A percentile compares a stretch with the other conserved stretches of the same genome.
These are phyloP conservation scores for Pterocarpus macrocarpus DNA, from an alignment of 306 rosid species.

Conservation along the genomic window DNA sequence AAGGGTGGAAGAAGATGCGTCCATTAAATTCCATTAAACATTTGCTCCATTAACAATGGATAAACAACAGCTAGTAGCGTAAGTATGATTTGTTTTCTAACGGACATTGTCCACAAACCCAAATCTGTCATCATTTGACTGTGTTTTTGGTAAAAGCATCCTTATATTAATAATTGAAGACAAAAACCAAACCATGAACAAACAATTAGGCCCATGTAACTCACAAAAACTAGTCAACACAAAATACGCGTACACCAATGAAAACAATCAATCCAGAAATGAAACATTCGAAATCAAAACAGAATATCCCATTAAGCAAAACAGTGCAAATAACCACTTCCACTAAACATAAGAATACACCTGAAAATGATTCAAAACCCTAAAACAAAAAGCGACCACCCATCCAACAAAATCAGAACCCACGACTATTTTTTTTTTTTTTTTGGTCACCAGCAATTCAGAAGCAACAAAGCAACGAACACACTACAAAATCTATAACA, in stretches of 20 bases:
- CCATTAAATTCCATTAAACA: too few relatives aligned
- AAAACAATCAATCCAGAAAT: not conserved
- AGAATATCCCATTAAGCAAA: not conserved
- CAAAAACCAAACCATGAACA: conserved; percentile 16
- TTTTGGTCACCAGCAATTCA: not conserved
- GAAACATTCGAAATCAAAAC: not conserved
- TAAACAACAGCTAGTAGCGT: too few relatives aligned
- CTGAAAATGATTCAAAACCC: not conserved
- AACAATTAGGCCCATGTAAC: not conserved
- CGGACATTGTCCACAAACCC: not conserved
- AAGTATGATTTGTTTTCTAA: not conserved
- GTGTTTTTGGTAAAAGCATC: not conserved
- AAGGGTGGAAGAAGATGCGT: too few relatives aligned
- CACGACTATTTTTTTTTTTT: not conserved
- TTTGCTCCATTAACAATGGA: too few relatives aligned
- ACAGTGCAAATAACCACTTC: not conserved
- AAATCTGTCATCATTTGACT: not conserved
- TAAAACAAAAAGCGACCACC: not conserved
- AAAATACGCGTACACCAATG: not conserved
- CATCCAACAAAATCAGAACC: not conserved
- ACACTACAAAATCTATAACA: not conserved
- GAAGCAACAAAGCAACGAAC: conserved; percentile 28
- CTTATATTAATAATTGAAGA: not conserved
- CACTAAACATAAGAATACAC: not conserved
- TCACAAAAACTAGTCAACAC: too few relatives aligned